These are phyloP conservation scores for Russula griseocarnosa DNA, from an alignment of 768 basidiomycete species.

Conservation along the genomic window DNA sequence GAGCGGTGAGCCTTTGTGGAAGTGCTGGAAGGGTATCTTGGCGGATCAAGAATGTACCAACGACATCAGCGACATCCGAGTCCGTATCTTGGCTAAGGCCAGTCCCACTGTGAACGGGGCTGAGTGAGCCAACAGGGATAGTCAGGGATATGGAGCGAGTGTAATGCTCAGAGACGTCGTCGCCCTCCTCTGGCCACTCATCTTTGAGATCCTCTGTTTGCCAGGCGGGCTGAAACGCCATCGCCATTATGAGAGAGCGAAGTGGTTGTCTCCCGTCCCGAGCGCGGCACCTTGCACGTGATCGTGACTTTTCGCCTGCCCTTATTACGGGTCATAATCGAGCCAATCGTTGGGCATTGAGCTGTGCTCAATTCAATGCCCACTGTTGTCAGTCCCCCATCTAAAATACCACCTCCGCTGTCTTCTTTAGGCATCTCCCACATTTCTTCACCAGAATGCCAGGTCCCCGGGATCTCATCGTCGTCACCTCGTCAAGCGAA, in stretches of 20 bases:
- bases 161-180: conserved; percentile 38
- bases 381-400: neutral
- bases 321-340: neutral
- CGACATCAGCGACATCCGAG: conserved; percentile 36
- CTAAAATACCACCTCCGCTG: neutral
- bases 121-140: conserved; percentile 50
- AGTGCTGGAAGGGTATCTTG: conserved; percentile 59
- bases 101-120: conserved; percentile 34
- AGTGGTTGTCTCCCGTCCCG: neutral
- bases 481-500: conserved; percentile 11
- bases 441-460: neutral
- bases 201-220: conserved; percentile 87
- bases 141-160: conserved; percentile 36
- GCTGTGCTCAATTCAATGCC: conserved; percentile 7
- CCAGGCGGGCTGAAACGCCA: conserved; percentile 57
- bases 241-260: neutral
- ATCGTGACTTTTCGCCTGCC: conserved; percentile 6
- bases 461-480: neutral
- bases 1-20: conserved; percentile 63
- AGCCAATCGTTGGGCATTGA: neutral
- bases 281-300: conserved; percentile 10
- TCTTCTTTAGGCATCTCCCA: neutral
- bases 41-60: conserved; percentile 73
- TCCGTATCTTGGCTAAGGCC: conserved; percentile 28
- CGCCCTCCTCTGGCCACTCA: conserved; percentile 78